Base-by-base conservation (phyloP, 495 filamentous ascomycete species). In the Penicillium waksmanii region DNA sequence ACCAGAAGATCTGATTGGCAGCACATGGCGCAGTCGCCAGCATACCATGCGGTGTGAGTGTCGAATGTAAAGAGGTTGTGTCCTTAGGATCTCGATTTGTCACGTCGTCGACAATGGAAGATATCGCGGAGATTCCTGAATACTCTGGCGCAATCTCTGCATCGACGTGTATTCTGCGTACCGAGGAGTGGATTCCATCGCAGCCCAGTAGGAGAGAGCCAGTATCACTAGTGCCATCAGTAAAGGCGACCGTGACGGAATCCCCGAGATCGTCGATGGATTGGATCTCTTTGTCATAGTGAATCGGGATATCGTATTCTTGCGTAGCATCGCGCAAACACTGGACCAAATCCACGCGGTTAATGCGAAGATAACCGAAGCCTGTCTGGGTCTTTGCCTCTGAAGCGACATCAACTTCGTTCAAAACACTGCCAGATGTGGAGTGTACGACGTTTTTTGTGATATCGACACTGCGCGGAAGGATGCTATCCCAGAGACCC, bases 111-210 rank as follows among this genome's bases (percentile, higher is more conserved):
- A 51, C 25, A 38, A 38, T 38, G 10, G 53, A 43, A 2, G 35
- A 18, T 35, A 53, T 53, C 35, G 50, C 35, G 50, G 50, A 53
- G 27, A 53, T 53, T 7, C 50, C 50, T 11, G 50, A 53, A 21
- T 53, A 53, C 12, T 35, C 31, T 21, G 50, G 50, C 33, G 33
- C 31, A n/a, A 53, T 34, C 31, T 18, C 33, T 38, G 50, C 27
- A 18, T 53, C 50, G 18, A 53, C 17, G 31, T 53, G 50, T 34
- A 53, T 23, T 18, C 23, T 19, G 50, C 50, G 50, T 18, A 53
- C 50, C 31, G 50, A 27, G 31, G 50, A 53, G 35, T 53, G 50
- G 17, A 53, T 53, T 19, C 50, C 50, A 34, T 53, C 50, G 19
- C 50, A 53, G n/a, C 50, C 50, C 25, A 53, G 50, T 5, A 53